Percentiles rank a stretch among this genome's conserved stretches.
These are phyloP conservation scores for Globisporangium rhizosaccharum DNA, from an alignment of 352 stramenopile species.

Conservation along the genomic window DNA sequence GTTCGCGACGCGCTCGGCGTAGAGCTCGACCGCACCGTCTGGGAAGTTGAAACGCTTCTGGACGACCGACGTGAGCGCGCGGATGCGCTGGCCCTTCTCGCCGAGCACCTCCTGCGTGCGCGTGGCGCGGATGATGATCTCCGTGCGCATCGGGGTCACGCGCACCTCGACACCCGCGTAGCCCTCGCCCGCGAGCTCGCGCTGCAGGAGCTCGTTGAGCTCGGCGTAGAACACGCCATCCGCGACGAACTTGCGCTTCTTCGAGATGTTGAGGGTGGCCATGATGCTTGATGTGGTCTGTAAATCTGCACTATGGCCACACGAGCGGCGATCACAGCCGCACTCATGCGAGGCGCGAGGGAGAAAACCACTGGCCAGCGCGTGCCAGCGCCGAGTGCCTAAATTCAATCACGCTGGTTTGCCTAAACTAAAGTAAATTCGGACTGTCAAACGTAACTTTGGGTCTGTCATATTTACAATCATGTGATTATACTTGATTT, in stretches of 20 bases:
- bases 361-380: neutral
- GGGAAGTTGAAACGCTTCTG: slow-evolving; percentile 99
- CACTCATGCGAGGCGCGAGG: neutral
- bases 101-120: slow-evolving; percentile 98
- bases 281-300: slow-evolving; percentile 37
- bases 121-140: slow-evolving; percentile 99
- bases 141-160: slow-evolving; percentile 97
- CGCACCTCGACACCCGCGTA: slow-evolving; percentile 99
- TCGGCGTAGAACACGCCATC: slow-evolving; percentile 99
- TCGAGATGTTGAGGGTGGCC: slow-evolving; percentile 91
- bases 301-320: slow-evolving; percentile 14
- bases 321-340: neutral
- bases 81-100: slow-evolving; percentile 99
- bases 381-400: neutral
- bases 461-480: neutral
- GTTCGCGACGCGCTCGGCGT: slow-evolving; percentile 98
- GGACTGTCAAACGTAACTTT: neutral
- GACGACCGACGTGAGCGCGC: slow-evolving; percentile 98
- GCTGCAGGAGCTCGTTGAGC: slow-evolving; percentile 98
- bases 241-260: slow-evolving; percentile 99
- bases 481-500: neutral
- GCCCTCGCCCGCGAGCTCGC: slow-evolving; percentile 97
- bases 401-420: neutral
- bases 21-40: slow-evolving; percentile 95
- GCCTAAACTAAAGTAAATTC: neutral